Evolutionary conservation across 2,329 filamentous ascomycete genomes (phyloP), one percentile per base, ranked within the genome.

Genomic region (Torrubiellomyces zombiae): DNA sequence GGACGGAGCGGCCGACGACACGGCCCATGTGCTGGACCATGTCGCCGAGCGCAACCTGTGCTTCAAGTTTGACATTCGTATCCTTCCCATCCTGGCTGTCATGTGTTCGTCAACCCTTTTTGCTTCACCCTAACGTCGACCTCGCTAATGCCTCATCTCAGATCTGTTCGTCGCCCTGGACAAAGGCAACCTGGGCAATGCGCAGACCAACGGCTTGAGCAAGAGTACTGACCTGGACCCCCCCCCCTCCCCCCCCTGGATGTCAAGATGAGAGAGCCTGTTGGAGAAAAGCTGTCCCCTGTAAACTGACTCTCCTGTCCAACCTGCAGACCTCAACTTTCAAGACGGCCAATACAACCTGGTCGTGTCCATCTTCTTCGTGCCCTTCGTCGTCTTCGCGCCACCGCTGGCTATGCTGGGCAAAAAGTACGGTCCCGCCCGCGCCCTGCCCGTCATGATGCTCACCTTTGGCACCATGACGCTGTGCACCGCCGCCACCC

Each of bases 381-480:
- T 82, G 5, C 77, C 77, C 0, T 82, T 75, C 42, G 76, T 82
- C 26, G 42, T 82, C 20, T 74, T 71, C 26, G 75, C 75, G 0
- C 75, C 73, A 0, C 44, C 51, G 7, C 33, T 55, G 2, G 50
- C 51, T 21, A 72, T 82, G 47, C 44, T 77, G 8, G 75, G 74
- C 32, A 83, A 82, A 52, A 73, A 67, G 33, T 78, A 63, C 39
- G 75, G 75, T 1, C 69, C 77, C 0, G 62, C 67, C 25, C 55
- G 62, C 18, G 70, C 78, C 4, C 51, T 83, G n/a, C 73, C 75
- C 1, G 45, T 70, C 23, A 63, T 79, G 56, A 82, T 83, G 76
- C 62, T 76, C 38, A 55, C 47, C 21, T 83, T 80, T 38, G 75
- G 76, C n/a, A 57, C 54, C 13, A 66, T 75, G 44, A 80, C 75